Evolutionary conservation across 129 eudicot genomes (phyloP).

Genomic region (Flaveria sonorensis): DNA sequence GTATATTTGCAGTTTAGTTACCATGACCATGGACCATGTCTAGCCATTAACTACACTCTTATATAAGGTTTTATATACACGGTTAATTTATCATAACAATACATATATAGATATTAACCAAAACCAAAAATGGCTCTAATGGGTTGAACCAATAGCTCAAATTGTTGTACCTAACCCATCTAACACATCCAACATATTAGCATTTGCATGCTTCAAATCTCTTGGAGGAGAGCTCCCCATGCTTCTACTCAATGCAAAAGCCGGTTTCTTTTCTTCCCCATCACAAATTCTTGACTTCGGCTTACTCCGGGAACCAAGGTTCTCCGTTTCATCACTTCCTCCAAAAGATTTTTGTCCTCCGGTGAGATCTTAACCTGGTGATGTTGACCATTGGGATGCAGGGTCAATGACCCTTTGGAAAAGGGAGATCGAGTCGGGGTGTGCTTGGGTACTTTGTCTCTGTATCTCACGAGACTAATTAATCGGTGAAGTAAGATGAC

Average conservation of each 20-base stretch:
- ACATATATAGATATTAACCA: neutral
- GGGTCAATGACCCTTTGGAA: constrained; percentile 33
- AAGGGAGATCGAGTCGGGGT: constrained; percentile 51
- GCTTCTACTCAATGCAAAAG: constrained; percentile 70
- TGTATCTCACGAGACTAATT: constrained; percentile 57
- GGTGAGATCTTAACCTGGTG: constrained; percentile 38
- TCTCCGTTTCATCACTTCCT: constrained; percentile 57
- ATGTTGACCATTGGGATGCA: constrained; percentile 20
- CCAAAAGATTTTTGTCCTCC: constrained; percentile 66
- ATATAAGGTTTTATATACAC: constrained; percentile 23
- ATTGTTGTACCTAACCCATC: constrained; percentile 64
- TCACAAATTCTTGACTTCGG: constrained; percentile 79
- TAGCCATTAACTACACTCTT: constrained; percentile 18
- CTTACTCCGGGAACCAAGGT: constrained; percentile 64
- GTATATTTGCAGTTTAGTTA: too few species aligned
- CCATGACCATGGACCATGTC: too few species aligned
- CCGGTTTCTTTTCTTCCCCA: constrained; percentile 46
- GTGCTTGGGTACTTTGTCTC: constrained; percentile 56
- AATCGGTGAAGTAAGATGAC: constrained; percentile 78
- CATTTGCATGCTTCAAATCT: constrained; percentile 42
- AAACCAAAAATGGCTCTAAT: constrained; percentile 13
- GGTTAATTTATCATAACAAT: constrained; percentile 21
- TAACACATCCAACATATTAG: constrained; percentile 62
- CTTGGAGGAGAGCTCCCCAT: constrained; percentile 71
- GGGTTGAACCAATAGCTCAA: constrained; percentile 24